Percentiles rank a stretch among this genome's conserved stretches.
Evolutionary conservation across 768 basidiomycete species (phyloP).

Genomic region (Gautieria morchelliformis): DNA sequence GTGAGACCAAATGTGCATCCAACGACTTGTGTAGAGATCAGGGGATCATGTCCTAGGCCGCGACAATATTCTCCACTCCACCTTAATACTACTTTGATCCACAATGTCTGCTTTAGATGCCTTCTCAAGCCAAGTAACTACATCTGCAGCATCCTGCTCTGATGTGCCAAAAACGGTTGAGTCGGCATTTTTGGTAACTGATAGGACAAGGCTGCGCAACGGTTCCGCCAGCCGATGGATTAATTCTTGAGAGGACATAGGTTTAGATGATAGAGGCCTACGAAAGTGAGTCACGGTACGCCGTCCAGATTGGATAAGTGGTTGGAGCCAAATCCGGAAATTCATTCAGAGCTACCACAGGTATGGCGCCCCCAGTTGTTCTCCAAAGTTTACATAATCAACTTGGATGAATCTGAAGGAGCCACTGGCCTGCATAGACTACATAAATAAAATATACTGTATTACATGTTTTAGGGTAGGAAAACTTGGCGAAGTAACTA

Average conservation of each 20-base stretch:
- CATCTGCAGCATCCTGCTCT: conserved; percentile 54
- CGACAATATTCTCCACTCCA: conserved; percentile 17
- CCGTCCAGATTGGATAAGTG: background rate
- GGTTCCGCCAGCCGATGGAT: conserved; percentile 26
- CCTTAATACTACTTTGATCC: conserved; percentile 41
- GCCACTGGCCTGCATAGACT: too few species aligned
- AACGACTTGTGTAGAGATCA: conserved; percentile 41
- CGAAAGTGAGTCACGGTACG: background rate
- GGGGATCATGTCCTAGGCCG: background rate
- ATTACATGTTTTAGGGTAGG: too few species aligned
- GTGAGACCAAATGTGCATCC: conserved; percentile 57
- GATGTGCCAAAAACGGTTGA: conserved; percentile 38
- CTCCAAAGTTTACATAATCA: too few species aligned
- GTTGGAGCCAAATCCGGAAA: background rate
- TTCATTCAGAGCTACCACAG: background rate
- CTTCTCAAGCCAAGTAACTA: conserved; percentile 63
- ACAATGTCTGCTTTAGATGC: conserved; percentile 40
- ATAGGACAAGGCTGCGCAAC: conserved; percentile 47
- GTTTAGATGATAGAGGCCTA: background rate
- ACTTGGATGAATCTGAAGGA: too few species aligned
- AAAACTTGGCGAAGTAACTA: too few species aligned
- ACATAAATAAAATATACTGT: too few species aligned
- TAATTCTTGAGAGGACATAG: background rate
- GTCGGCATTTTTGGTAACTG: conserved; percentile 30
- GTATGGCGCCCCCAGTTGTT: background rate